Conservation (phyloP, 2,329 filamentous ascomycete species). For the Alternaria conjuncta region DNA sequence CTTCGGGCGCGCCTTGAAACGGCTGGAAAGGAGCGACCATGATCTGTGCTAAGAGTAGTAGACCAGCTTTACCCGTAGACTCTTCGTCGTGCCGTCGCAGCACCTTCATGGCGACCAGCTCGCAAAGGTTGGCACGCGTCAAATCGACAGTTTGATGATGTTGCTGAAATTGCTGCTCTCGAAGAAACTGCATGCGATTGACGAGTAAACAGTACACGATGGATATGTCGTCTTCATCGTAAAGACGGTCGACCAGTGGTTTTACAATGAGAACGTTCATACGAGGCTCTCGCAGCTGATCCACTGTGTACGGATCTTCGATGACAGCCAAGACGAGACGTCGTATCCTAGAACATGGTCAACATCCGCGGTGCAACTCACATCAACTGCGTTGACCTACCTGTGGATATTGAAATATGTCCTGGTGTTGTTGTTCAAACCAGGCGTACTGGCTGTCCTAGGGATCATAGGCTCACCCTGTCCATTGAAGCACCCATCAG, state of each 20-base stretch:
- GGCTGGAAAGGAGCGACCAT: slow-evolving; percentile 84
- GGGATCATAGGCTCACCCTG: slow-evolving; percentile 42
- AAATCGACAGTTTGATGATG: slow-evolving; percentile 83
- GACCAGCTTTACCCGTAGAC: slow-evolving; percentile 71
- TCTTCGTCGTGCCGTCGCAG: slow-evolving; percentile 81
- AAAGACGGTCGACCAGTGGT: slow-evolving; percentile 83
- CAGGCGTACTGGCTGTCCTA: slow-evolving; percentile 53
- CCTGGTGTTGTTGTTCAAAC: slow-evolving; percentile 68
- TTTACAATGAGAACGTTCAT: slow-evolving; percentile 83
- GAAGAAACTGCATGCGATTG: slow-evolving; percentile 79
- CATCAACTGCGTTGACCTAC: slow-evolving; percentile 26
- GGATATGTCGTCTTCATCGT: slow-evolving; percentile 79
- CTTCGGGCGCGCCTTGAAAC: slow-evolving; percentile 78
- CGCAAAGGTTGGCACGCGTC: slow-evolving; percentile 78
- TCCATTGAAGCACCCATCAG: slow-evolving; percentile 53
- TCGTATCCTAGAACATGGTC: slow-evolving; percentile 46
- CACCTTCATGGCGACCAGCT: slow-evolving; percentile 79
- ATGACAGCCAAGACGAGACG: slow-evolving; percentile 56
- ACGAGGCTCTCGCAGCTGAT: slow-evolving; percentile 79
- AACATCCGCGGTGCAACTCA: not conserved
- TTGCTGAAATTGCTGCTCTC: slow-evolving; percentile 75
- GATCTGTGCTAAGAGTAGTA: slow-evolving; percentile 77
- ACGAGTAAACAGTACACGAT: slow-evolving; percentile 85
- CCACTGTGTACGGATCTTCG: slow-evolving; percentile 71
- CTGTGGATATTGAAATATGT: slow-evolving; percentile 81